Evolutionary conservation across 805 yeast species (phyloP), one percentile per base, ranked within the genome.

Genomic region (Saccharomycopsis microspora): DNA sequence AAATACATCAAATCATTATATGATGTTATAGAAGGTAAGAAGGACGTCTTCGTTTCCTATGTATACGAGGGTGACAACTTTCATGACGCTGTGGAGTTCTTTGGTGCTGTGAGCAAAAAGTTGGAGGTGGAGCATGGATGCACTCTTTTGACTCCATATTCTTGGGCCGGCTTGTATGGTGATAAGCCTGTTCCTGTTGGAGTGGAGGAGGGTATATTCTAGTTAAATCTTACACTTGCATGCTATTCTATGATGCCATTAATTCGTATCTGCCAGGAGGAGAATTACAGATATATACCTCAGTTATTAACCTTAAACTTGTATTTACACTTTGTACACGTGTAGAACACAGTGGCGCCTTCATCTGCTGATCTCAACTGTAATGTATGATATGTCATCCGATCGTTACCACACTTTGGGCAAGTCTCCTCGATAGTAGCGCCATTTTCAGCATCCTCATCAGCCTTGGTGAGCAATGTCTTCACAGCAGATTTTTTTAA

Each of bases 331-430:
- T 75, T 69, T 1, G 95, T 82, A 71, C 98, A 93, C 1, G 98
- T 90, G 68, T 93, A 94, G 63, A 93, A 93, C 35, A 93, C 97
- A 6, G 99, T 93, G 32, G 98, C 95, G 74, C 98, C 99, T 74
- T 93, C 99, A 74, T 93, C 99, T 1, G 98, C 99, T 47, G 96
- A 85, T 68, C 99, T 80, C 58, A 93, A 74, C 67, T 93, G 99
- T 56, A 93, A 71, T 4, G 98, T 93, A 62, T 93, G 97, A 64
- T 90, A 93, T 63, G 82, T 89, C 98, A 94, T 94, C 66, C 93
- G 97, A 61, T 93, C 97, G 66, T 89, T 77, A 44, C 95, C 96
- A 76, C 98, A 93, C 65, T 89, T 80, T n/a, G 97, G 97, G 72
- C 99, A 93, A 61, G 85, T 89, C 65, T 93, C 99, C 64, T 89